Conservation (phyloP, 2,329 filamentous ascomycete genomes). For the Penicillium sp. region DNA sequence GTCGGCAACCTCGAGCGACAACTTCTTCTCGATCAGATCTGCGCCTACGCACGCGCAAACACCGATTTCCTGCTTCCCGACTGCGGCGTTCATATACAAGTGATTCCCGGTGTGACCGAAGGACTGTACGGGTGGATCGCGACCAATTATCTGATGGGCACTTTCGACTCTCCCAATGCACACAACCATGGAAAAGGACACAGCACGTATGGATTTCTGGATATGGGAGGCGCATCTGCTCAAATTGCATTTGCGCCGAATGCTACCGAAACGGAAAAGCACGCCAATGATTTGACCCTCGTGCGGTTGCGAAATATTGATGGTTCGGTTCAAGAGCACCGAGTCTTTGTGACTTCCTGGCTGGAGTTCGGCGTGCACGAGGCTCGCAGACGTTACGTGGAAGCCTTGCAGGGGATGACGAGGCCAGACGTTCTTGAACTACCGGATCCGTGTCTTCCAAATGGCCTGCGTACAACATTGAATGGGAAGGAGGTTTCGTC, state of each 20-base stretch:
- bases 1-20: slow-evolving; percentile 69
- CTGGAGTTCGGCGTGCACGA: slow-evolving; percentile 95
- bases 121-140: slow-evolving; percentile 97
- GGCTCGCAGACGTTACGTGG: slow-evolving; percentile 79
- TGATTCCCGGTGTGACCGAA: slow-evolving; percentile 93
- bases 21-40: slow-evolving; percentile 70
- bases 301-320: slow-evolving; percentile 79
- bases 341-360: slow-evolving; percentile 94
- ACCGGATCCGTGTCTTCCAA: slow-evolving; percentile 86
- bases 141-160: slow-evolving; percentile 88
- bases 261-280: slow-evolving; percentile 79
- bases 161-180: slow-evolving; percentile 71
- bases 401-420: slow-evolving; percentile 65
- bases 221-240: slow-evolving; percentile 96
- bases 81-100: slow-evolving; percentile 82
- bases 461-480: slow-evolving; percentile 67
- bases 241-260: slow-evolving; percentile 98
- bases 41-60: slow-evolving; percentile 70
- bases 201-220: slow-evolving; percentile 92
- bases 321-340: slow-evolving; percentile 72
- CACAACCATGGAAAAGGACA: slow-evolving; percentile 82
- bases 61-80: slow-evolving; percentile 85
- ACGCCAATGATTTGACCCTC: slow-evolving; percentile 82
- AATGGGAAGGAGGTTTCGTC: slow-evolving; percentile 57
- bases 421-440: slow-evolving; percentile 60